Conservation (phyloP, 352 stramenopile genomes). For the Salisapilia sapeloensis region DNA sequence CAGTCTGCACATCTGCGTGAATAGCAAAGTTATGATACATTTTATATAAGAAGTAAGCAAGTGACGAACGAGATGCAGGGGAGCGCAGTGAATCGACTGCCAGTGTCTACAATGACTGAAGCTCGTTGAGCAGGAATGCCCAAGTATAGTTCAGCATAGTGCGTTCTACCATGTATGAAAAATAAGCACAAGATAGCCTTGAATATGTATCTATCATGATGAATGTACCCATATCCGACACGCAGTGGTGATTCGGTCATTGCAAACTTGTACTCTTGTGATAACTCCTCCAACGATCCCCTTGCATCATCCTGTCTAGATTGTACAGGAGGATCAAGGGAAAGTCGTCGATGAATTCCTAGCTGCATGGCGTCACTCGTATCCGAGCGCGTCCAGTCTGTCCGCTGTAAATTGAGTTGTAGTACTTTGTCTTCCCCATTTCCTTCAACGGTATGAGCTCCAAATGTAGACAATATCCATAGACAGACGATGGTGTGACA, state of each 20-base stretch:
- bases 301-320: too few relatives aligned
- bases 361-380: too few relatives aligned
- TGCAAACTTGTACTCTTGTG: too few relatives aligned
- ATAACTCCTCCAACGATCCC: too few relatives aligned
- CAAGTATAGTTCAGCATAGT: constrained; percentile 73
- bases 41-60: not conserved
- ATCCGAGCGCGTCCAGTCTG: too few relatives aligned
- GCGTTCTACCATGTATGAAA: constrained; percentile 31
- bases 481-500: too few relatives aligned
- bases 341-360: too few relatives aligned
- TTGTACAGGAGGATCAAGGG: too few relatives aligned
- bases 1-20: constrained; percentile 31
- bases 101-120: constrained; percentile 77
- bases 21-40: not conserved
- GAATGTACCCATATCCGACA: constrained; percentile 39
- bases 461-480: too few relatives aligned
- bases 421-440: too few relatives aligned
- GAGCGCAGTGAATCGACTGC: constrained; percentile 63
- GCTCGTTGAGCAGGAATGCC: constrained; percentile 59
- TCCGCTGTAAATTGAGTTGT: too few relatives aligned
- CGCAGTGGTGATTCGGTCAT: constrained; percentile 44
- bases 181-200: constrained; percentile 1
- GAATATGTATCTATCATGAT: constrained; percentile 1
- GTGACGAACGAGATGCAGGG: constrained; percentile 30
- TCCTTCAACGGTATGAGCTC: too few relatives aligned